Percentiles rank a stretch among this genome's conserved stretches.
Conservation (phyloP, 192 early-diverging fungal genomes). For the Entomortierella parvispora region DNA sequence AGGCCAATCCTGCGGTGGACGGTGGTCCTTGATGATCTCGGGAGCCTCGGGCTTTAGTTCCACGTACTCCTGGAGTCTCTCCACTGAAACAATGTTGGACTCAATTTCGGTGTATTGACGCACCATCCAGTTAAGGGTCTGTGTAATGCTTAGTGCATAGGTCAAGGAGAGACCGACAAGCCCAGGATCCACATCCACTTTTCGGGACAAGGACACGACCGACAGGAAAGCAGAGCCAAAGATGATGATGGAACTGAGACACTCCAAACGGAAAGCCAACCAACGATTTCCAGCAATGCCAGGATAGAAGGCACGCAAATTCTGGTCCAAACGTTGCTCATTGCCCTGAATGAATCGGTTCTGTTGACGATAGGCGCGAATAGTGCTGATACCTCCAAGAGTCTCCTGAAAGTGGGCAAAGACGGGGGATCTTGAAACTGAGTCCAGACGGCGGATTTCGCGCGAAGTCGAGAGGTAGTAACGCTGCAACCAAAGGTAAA, state of each 20-base stretch:
- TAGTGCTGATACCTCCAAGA: constrained; percentile 77
- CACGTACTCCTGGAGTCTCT: constrained; percentile 84
- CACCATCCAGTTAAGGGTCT: constrained; percentile 89
- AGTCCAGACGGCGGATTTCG: constrained; percentile 87
- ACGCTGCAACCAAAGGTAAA: constrained; percentile 69
- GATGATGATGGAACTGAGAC: constrained; percentile 80
- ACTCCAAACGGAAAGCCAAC: constrained; percentile 85
- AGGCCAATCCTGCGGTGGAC: constrained; percentile 77
- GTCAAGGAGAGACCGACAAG: constrained; percentile 74
- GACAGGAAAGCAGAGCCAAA: constrained; percentile 83
- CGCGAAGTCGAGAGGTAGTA: constrained; percentile 82
- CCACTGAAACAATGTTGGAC: constrained; percentile 84
- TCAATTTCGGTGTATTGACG: constrained; percentile 90
- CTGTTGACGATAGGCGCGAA: constrained; percentile 84
- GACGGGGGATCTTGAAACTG: constrained; percentile 77
- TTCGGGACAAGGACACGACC: constrained; percentile 71
- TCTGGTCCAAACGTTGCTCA: constrained; percentile 76
- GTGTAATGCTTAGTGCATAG: constrained; percentile 81
- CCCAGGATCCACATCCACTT: constrained; percentile 72
- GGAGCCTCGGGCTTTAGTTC: constrained; percentile 86
- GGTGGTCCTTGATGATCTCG: constrained; percentile 67
- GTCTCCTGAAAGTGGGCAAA: constrained; percentile 82
- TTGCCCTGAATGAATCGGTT: constrained; percentile 76
- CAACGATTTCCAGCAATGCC: constrained; percentile 77
- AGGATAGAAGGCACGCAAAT: constrained; percentile 84